Conservation (phyloP, 331 rosid genomes). For the Ulmus americana region DNA sequence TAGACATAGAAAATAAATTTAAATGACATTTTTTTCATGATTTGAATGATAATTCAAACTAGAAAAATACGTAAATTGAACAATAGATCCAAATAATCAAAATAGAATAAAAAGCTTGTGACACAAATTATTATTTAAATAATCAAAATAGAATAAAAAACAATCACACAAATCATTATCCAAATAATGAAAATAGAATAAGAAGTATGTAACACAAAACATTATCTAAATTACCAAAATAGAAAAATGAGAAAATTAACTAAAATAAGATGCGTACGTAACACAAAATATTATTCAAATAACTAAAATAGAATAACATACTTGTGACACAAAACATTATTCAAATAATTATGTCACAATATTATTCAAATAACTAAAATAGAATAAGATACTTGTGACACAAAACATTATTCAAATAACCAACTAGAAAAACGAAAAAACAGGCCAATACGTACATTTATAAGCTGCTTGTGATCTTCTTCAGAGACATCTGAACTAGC, state of each 20-base stretch:
- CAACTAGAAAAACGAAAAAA: too few relatives aligned
- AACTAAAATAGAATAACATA: too few relatives aligned
- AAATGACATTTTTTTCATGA: too few relatives aligned
- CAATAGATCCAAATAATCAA: too few relatives aligned
- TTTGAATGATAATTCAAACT: too few relatives aligned
- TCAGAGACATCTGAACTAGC: conserved; percentile 24
- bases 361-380: neutral
- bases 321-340: neutral
- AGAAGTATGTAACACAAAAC: neutral
- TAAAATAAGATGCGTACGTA: too few relatives aligned
- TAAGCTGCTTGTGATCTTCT: conserved; percentile 53
- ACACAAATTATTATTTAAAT: too few relatives aligned
- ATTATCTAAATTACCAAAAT: neutral
- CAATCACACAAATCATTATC: neutral
- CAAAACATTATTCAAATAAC: neutral
- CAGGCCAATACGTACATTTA: conserved; percentile 37
- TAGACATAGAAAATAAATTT: too few relatives aligned
- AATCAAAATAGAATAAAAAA: neutral
- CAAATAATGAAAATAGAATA: neutral
- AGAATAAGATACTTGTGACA: neutral
- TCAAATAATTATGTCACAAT: neutral
- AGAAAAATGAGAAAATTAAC: too few relatives aligned
- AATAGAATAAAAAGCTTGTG: too few relatives aligned
- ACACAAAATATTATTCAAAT: neutral
- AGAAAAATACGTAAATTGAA: too few relatives aligned